phyloP scores from a whole-genome alignment of 2,329 filamentous ascomycete species.

The Fusarium compactum region DNA sequence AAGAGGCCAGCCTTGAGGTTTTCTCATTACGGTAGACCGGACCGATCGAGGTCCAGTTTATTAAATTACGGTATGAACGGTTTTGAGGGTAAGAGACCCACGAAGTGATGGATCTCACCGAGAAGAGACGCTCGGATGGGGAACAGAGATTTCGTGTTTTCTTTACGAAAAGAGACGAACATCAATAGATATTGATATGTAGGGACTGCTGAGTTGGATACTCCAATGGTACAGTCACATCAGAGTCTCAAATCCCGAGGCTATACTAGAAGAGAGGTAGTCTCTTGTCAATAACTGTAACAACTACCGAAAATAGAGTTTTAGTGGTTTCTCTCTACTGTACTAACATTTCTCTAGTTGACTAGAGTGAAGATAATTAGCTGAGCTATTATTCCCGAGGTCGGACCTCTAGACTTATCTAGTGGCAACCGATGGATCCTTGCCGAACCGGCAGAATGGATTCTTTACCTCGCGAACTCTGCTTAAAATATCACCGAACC shows the following conservation, averaged over 20 bases:
- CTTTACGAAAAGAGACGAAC: background rate
- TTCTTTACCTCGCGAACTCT: conserved; percentile 3
- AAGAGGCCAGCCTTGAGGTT: background rate
- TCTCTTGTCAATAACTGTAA: background rate
- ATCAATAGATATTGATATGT: background rate
- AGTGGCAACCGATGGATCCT: conserved; percentile 4
- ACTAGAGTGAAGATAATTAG: background rate
- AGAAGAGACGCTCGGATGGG: conserved; percentile 22
- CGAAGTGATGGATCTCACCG: conserved; percentile 1
- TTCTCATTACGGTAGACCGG: background rate
- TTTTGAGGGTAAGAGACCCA: background rate
- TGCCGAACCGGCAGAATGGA: conserved; percentile 19
- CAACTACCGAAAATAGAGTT: background rate
- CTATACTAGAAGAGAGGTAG: background rate
- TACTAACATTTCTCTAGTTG: background rate
- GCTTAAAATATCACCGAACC: conserved; percentile 5
- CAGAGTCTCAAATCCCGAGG: background rate
- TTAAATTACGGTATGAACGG: background rate
- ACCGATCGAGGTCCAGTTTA: background rate
- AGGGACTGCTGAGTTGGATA: background rate
- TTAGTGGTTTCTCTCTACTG: background rate
- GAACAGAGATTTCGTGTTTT: background rate
- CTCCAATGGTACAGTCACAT: background rate
- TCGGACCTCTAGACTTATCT: conserved; percentile 1
- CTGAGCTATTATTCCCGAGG: conserved; percentile 11